Conservation (phyloP, 2,329 filamentous ascomycete genomes). For the Cercospora beticola region DNA sequence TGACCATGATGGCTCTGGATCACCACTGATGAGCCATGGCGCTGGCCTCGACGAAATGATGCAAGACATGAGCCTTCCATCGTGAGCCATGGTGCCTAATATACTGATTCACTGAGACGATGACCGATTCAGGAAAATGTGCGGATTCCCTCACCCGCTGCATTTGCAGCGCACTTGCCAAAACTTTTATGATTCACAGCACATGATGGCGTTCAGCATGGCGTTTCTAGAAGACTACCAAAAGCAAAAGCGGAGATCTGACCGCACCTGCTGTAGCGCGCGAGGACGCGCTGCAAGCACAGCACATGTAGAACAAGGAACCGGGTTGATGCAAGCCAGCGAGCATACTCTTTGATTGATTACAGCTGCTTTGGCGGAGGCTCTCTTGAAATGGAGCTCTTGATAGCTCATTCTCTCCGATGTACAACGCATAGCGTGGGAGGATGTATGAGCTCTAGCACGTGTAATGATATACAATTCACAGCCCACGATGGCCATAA, state of each 20-base stretch:
- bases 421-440: constrained; percentile 7
- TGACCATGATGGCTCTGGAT: constrained; percentile 32
- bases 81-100: constrained; percentile 4
- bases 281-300: constrained; percentile 18
- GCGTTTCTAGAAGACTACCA: constrained; percentile 17
- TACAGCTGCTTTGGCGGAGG: constrained; percentile 7
- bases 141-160: not conserved
- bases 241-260: constrained; percentile 20
- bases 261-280: constrained; percentile 14
- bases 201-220: constrained; percentile 22
- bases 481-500: not conserved
- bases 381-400: not conserved
- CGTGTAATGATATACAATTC: not conserved
- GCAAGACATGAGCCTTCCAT: constrained; percentile 22
- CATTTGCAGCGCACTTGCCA: not conserved
- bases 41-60: constrained; percentile 21
- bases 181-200: constrained; percentile 12
- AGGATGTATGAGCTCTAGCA: constrained; percentile 15
- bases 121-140: not conserved
- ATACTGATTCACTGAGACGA: constrained; percentile 1
- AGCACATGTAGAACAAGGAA: constrained; percentile 27
- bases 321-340: constrained; percentile 9
- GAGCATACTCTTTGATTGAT: constrained; percentile 6
- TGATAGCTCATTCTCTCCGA: not conserved
- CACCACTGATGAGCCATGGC: constrained; percentile 14